phyloP scores from a whole-genome alignment of 2,329 filamentous ascomycete species.

The Colletotrichum ledebouriae region DNA sequence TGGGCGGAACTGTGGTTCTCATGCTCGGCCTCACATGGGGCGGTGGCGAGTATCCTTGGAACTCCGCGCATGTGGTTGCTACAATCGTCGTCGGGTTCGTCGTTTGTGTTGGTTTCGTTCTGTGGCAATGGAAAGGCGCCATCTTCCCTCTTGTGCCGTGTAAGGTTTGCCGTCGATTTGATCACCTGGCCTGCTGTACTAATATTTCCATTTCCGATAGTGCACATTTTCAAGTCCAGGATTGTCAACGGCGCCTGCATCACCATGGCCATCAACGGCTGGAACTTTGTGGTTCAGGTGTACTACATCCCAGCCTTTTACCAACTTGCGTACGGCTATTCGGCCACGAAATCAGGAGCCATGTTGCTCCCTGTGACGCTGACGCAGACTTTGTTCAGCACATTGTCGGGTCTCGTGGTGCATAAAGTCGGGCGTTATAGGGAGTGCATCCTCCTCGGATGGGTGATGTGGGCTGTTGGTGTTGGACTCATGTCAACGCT shows the following conservation, averaged over 20 bases:
- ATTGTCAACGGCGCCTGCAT: conserved; percentile 69
- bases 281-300: conserved; percentile 70
- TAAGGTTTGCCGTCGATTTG: conserved; percentile 45
- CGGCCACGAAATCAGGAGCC: conserved; percentile 56
- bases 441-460: conserved; percentile 67
- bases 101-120: conserved; percentile 55
- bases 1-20: conserved; percentile 60
- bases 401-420: conserved; percentile 64
- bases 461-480: conserved; percentile 64
- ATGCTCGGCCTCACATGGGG: conserved; percentile 70
- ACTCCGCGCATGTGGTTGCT: conserved; percentile 65
- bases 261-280: conserved; percentile 70
- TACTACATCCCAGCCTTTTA: conserved; percentile 63
- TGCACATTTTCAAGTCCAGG: conserved; percentile 66
- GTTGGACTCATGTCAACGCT: conserved; percentile 67
- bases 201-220: conserved; percentile 45
- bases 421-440: conserved; percentile 66
- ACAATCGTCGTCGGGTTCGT: conserved; percentile 64
- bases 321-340: conserved; percentile 60
- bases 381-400: conserved; percentile 61
- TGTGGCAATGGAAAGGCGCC: conserved; percentile 67
- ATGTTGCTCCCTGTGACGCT: conserved; percentile 60
- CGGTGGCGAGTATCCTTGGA: conserved; percentile 70
- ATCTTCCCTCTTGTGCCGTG: conserved; percentile 61
- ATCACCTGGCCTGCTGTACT: conserved; percentile 24